Base-by-base conservation (phyloP, 2,329 filamentous ascomycete genomes). In the Phyllosticta citrichinensis region DNA sequence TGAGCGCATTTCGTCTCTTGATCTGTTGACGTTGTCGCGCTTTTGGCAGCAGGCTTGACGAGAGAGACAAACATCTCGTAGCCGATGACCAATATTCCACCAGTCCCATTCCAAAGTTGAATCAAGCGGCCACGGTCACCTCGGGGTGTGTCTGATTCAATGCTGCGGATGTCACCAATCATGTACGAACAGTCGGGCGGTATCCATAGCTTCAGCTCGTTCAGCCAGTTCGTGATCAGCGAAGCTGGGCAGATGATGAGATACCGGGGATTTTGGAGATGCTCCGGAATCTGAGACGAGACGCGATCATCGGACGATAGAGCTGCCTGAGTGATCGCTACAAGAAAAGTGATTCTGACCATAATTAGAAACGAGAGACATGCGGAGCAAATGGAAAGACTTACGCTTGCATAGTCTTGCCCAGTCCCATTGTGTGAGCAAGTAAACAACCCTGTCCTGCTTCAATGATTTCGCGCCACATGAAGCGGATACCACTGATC, bases 391-490 rank as follows among this genome's bases (percentile, higher is more conserved):
- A 30, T 5, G 27, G 27, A 6, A 3, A 8, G 5, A 75, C 77
- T 74, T 73, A 80, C 77, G 91, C 83, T 75, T 96, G 91, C 86
- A 96, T 91, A 0, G 91, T 95, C 76, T 96, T 97, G 17, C 91
- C 91, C 2, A 96, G 76, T 1, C 92, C 92, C 91, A 96, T 96
- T 0, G 89, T 90, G 71, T 96, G 91, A 5, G 91, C 88, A 20
- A 96, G 79, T 12, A 96, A 79, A 69, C 89, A 95, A 2, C 91
- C 91, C 71, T 91, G 86, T 60, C 85, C 81, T 8, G 63, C 62
- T 33, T 81, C 79, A 5, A 93, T 83, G 53, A 96, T 77, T 64
- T 93, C 87, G 65, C 91, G 86, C 91, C 92, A 97, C 78, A 97
- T 83, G 73, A 96, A 96, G 11, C 87, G 86, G 20, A 96, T 84